Conservation (phyloP, 352 stramenopile species). For the Nothophytophthora sp. region DNA sequence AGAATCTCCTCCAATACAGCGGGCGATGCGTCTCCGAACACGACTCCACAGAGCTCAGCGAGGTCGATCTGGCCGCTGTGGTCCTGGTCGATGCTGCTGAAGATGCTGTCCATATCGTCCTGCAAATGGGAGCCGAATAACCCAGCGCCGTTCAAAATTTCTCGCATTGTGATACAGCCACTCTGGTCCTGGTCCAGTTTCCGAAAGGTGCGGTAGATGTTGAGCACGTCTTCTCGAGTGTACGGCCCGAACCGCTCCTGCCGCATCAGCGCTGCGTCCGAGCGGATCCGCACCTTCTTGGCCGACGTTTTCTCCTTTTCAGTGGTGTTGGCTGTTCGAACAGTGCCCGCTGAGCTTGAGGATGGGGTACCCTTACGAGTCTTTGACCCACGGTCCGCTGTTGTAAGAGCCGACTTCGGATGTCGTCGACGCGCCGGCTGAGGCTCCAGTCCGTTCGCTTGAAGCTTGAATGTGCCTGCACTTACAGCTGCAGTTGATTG, state of each 20-base stretch:
- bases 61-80: constrained; percentile 79
- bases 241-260: constrained; percentile 70
- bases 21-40: constrained; percentile 53
- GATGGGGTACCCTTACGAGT: constrained; percentile 11
- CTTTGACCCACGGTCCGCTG: constrained; percentile 9
- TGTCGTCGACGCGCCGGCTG: constrained; percentile 7
- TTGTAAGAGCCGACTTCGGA: constrained; percentile 18
- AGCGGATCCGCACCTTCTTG: constrained; percentile 71
- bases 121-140: constrained; percentile 69
- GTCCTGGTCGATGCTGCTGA: constrained; percentile 76
- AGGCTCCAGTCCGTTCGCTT: constrained; percentile 26
- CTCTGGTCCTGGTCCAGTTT: constrained; percentile 72
- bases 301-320: too few species aligned
- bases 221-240: constrained; percentile 66
- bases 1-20: constrained; percentile 56
- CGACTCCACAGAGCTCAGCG: constrained; percentile 50
- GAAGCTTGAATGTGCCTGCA: neutral
- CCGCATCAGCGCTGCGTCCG: constrained; percentile 58
- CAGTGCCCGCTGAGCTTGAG: constrained; percentile 21
- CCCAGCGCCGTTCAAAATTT: constrained; percentile 59
- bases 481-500: neutral
- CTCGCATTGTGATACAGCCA: constrained; percentile 59
- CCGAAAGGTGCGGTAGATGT: constrained; percentile 73
- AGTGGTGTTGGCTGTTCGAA: constrained; percentile 9
- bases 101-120: constrained; percentile 75